Evolutionary conservation across 176 grass and related monocot species (phyloP).

Genomic region (Juncus effusus): DNA sequence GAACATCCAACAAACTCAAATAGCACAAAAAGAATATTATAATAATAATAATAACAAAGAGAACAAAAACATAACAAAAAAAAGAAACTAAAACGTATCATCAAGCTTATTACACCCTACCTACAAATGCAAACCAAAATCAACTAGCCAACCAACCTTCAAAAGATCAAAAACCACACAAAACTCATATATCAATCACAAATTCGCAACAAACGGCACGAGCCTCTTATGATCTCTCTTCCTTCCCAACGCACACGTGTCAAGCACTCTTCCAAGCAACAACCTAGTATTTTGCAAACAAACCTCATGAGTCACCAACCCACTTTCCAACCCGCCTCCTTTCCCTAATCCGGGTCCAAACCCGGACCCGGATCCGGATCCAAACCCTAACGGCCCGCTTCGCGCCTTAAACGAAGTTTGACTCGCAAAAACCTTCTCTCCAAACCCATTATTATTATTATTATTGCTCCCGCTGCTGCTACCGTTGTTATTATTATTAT

Average conservation of each 20-base stretch:
- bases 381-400: constrained; percentile 54
- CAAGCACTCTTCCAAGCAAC: constrained; percentile 81
- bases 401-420: constrained; percentile 92
- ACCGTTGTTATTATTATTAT: constrained; percentile 20
- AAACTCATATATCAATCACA: constrained; percentile 26
- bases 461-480: constrained; percentile 13
- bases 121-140: too few species aligned
- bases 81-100: too few species aligned
- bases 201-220: constrained; percentile 76
- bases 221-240: constrained; percentile 94
- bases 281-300: constrained; percentile 75
- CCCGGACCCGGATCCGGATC: constrained; percentile 72
- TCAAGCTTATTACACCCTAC: too few species aligned
- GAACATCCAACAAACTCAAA: too few species aligned
- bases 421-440: constrained; percentile 61
- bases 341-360: constrained; percentile 50
- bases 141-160: too few species aligned
- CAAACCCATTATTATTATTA: constrained; percentile 52
- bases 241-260: constrained; percentile 78
- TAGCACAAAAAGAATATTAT: too few species aligned
- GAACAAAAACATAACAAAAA: too few species aligned
- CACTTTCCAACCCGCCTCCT: constrained; percentile 24
- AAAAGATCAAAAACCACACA: neutral
- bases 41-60: too few species aligned
- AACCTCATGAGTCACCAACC: constrained; percentile 51